Conservation (phyloP, 805 yeast species). For the Vanderwaltozyma polyspora region DNA sequence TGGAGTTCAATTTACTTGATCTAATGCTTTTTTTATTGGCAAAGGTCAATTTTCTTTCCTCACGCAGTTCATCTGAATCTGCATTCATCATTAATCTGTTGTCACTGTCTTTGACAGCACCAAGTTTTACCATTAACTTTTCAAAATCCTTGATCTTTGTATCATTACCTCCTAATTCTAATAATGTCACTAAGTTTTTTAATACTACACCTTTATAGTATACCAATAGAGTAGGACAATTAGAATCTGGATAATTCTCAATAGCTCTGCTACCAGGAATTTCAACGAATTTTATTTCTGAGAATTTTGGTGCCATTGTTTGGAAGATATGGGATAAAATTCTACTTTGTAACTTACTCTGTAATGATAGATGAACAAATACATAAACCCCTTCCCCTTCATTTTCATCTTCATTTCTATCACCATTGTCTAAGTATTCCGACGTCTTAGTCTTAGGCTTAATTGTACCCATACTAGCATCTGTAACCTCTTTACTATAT, state of each 20-base stretch:
- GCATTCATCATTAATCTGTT: conserved; percentile 51
- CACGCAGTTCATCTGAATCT: conserved; percentile 46
- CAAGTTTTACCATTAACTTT: conserved; percentile 50
- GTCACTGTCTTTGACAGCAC: conserved; percentile 58
- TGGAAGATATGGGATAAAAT: conserved; percentile 49
- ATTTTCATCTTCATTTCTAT: neutral
- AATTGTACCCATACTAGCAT: conserved; percentile 43
- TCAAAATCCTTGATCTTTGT: conserved; percentile 64
- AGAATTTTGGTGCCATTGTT: conserved; percentile 52
- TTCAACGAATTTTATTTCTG: conserved; percentile 82
- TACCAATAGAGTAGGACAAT: conserved; percentile 83
- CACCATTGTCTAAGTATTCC: neutral
- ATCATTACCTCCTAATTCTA: conserved; percentile 75
- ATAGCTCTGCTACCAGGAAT: conserved; percentile 86
- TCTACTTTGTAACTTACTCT: conserved; percentile 62
- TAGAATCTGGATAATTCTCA: conserved; percentile 80
- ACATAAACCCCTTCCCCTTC: conserved; percentile 40
- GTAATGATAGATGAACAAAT: conserved; percentile 64
- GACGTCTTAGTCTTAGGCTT: neutral
- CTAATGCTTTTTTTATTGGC: conserved; percentile 44
- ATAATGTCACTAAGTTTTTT: conserved; percentile 70
- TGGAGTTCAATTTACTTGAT: conserved; percentile 24
- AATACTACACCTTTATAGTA: conserved; percentile 70
- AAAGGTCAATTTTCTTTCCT: conserved; percentile 44
- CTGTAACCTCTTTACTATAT: conserved; percentile 74